A percentile compares a stretch with the other conserved stretches of the same genome.
These are phyloP conservation scores for Polyporus arcularius DNA, from an alignment of 768 basidiomycete species.

Conservation along the genomic window DNA sequence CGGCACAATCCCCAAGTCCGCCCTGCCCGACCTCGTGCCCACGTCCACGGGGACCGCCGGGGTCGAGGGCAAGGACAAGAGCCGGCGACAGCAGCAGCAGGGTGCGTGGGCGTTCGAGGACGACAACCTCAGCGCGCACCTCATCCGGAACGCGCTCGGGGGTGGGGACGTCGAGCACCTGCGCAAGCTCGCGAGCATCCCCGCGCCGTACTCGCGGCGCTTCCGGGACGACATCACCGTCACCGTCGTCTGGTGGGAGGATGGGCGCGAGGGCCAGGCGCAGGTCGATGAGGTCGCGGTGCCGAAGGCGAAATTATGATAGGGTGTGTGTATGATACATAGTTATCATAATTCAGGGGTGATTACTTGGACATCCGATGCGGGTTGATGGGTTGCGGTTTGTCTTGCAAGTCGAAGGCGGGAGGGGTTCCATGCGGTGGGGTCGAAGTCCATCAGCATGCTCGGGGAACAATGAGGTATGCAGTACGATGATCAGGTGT, in stretches of 20 bases:
- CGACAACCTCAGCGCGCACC: conserved; percentile 75
- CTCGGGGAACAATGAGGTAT: neutral
- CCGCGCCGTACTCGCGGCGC: conserved; percentile 74
- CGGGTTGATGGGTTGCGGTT: neutral
- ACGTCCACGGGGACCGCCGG: conserved; percentile 54
- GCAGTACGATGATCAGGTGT: neutral
- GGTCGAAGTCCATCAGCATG: neutral
- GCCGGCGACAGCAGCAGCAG: conserved; percentile 31
- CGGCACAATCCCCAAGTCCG: conserved; percentile 60
- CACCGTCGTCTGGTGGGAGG: conserved; percentile 85
- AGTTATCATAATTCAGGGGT: conserved; percentile 14
- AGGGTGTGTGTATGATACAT: conserved; percentile 13
- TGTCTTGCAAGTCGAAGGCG: neutral
- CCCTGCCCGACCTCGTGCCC: conserved; percentile 55
- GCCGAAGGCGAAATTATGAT: conserved; percentile 29
- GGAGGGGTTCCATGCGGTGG: neutral
- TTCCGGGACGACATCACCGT: conserved; percentile 87
- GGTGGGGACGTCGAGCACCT: conserved; percentile 67
- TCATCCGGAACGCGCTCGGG: conserved; percentile 93
- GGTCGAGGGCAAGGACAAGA: conserved; percentile 64
- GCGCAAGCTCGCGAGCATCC: conserved; percentile 72
- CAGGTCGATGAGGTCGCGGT: conserved; percentile 19
- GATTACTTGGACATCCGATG: neutral
- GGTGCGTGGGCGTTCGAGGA: conserved; percentile 81
- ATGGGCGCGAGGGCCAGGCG: conserved; percentile 52